Evolutionary conservation across 2,329 filamentous ascomycete species (phyloP), one percentile per base, ranked within the genome.

Genomic region (Xylaria hypoxylon): DNA sequence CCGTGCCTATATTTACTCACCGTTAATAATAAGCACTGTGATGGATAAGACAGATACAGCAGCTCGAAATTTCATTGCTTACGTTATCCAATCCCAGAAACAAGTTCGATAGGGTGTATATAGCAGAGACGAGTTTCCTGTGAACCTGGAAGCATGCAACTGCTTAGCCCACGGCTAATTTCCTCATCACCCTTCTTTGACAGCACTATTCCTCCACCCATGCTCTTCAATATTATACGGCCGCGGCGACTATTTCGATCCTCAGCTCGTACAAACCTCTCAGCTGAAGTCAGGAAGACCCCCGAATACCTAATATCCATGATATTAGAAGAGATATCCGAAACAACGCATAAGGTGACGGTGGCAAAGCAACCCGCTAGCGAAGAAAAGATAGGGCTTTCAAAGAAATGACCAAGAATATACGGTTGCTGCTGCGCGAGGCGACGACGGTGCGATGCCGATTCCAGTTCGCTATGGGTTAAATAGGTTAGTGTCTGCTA

Each of bases 261-360:
- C 51, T 65, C 62, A 68, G 62, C 66, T 65, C 40, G 62, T 31
- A 62, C 62, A 56, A 62, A 26, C n/a, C 40, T 31, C 52, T 42
- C 52, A 57, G 53, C 48, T 35, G 31, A 15, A 33, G 26, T 22
- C 33, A 24, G 33, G 13, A 52, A 57, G 22, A 28, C 22, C 19
- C 31, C 28, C 51, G 7, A 31, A 22, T 11, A 38, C 48, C 28
- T 35, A 22, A 19, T 28, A 48, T 35, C 15, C n/a, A 42, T 3
- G 22, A 31, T 48, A 33, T 44, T 40, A 4, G 59, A 45, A 38
- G 64, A 45, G 40, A 51, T 19, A 45, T 10, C 55, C 42, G 50
- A 40, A 60, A 38, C 47, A 40, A 26, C 42, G 33, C 35, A 42
- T 28, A 31, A 42, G 11, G 31, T 24, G 22, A 28, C 26, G 31